Base-by-base conservation (phyloP, 176 grass and related monocot genomes). In the sorghum (Sorghum bicolor) region DNA sequence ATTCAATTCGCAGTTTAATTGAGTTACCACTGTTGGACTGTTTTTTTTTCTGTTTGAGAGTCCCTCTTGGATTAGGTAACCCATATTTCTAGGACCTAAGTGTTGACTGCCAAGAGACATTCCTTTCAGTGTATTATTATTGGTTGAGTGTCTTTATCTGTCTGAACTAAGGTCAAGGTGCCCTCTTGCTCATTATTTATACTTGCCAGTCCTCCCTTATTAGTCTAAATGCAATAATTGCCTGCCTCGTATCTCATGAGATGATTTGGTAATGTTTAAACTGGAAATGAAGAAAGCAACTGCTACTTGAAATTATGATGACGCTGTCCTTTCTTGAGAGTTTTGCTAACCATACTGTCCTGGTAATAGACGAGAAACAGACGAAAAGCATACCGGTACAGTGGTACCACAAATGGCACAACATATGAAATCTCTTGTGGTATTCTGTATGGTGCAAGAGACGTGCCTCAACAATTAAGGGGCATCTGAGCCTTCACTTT, bases 321-420 rank as follows among this genome's bases (percentile, higher is more conserved):
- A 69, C 22, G 2, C n/a, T 62, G 48, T 16, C 74, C 61, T 87
- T 90, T 63, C 75, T 87, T 87, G 15, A 80, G 62, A 84, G 26
- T 43, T 34, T 10, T 28, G 75, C 62, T 75, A 63, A 87, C 80
- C 75, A 28, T 15, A 26, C 67, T 68, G 20, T 80, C 32, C 12
- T 83, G 68, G 69, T 22, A 90, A 83, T 83, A 38, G 43, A 90
- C 52, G 68, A 75, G 40, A 48, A 75, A 87, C 61, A 75, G 48
- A 80, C 80, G 80, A 79, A 90, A 90, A 80, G 84, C 62, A 80
- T 87, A 38, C 61, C 24, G 67, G 74, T 90, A 60, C 66, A 31
- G 6, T 73, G 73, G 45, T 64, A 60, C 34, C 37, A 39, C 52
- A 80, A 83, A 74, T 68, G 38, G 74, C 74, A 74, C 72, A 80